Evolutionary conservation across 352 stramenopile genomes (phyloP).

Genomic region (Pythium aquatile): DNA sequence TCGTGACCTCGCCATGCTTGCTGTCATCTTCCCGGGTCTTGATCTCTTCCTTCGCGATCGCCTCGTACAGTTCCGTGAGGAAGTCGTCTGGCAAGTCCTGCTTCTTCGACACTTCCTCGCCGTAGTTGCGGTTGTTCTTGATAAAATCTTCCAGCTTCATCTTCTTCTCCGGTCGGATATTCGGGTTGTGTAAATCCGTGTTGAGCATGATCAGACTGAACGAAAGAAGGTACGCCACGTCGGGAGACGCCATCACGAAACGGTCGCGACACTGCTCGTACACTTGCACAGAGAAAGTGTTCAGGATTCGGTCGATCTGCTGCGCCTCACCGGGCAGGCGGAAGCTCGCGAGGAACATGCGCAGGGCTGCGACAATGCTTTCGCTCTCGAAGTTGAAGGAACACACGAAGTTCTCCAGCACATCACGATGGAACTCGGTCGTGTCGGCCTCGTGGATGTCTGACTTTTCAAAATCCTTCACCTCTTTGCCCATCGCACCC

Average conservation of each 20-base stretch:
- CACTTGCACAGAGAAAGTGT: conserved; percentile 82
- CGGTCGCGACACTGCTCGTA: conserved; percentile 86
- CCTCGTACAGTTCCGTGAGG: conserved; percentile 68
- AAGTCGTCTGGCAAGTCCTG: conserved; percentile 71
- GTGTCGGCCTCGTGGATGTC: conserved; percentile 80
- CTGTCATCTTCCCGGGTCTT: conserved; percentile 81
- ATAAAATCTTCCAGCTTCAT: conserved; percentile 88
- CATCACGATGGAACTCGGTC: conserved; percentile 81
- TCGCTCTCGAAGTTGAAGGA: conserved; percentile 84
- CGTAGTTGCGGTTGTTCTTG: conserved; percentile 90
- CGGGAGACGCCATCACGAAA: conserved; percentile 79
- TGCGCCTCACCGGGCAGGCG: conserved; percentile 83
- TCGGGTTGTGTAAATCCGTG: conserved; percentile 85
- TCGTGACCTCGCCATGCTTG: conserved; percentile 76
- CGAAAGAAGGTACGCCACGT: conserved; percentile 89
- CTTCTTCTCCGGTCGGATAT: conserved; percentile 82
- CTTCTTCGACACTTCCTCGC: conserved; percentile 74
- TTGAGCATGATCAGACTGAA: conserved; percentile 92
- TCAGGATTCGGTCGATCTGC: conserved; percentile 88
- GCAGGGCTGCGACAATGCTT: conserved; percentile 66
- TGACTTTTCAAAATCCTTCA: conserved; percentile 69
- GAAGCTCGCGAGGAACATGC: conserved; percentile 86
- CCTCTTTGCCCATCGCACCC: conserved; percentile 80
- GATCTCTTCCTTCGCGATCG: conserved; percentile 74
- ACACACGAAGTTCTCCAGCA: conserved; percentile 67